phyloP scores from a whole-genome alignment of 345 rosid genomes.

The Citrus maxima region DNA sequence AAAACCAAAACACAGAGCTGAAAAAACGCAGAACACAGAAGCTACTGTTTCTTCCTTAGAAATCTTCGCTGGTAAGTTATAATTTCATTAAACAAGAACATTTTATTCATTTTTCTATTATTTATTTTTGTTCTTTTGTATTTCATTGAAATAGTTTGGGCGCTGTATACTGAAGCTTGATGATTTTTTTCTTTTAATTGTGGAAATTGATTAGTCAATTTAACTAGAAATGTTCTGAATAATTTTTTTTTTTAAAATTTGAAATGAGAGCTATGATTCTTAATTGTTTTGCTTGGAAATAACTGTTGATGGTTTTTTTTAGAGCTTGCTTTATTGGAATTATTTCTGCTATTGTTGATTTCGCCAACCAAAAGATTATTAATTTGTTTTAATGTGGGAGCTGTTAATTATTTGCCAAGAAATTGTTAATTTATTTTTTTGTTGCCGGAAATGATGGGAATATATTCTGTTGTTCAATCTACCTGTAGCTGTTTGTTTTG shows the following conservation, averaged over 20 bases:
- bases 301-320: neutral
- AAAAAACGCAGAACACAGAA: neutral
- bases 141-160: neutral
- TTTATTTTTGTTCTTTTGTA: neutral
- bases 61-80: neutral
- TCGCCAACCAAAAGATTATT: neutral
- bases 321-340: neutral
- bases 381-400: neutral
- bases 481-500: neutral
- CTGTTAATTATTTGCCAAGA: neutral
- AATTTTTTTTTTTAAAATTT: no score
- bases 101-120: neutral
- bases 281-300: neutral
- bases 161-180: neutral
- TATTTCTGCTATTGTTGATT: neutral
- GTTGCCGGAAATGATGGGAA: neutral
- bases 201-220: neutral
- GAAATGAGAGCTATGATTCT: neutral
- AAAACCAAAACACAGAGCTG: neutral
- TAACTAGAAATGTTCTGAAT: no score
- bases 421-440: neutral
- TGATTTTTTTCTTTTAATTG: no score
- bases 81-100: neutral
- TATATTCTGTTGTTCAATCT: neutral
- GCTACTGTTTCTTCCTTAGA: neutral